Evolutionary conservation across 306 rosid genomes (phyloP), one percentile per base, ranked within the genome.

Genomic region (Acacia crassicarpa): DNA sequence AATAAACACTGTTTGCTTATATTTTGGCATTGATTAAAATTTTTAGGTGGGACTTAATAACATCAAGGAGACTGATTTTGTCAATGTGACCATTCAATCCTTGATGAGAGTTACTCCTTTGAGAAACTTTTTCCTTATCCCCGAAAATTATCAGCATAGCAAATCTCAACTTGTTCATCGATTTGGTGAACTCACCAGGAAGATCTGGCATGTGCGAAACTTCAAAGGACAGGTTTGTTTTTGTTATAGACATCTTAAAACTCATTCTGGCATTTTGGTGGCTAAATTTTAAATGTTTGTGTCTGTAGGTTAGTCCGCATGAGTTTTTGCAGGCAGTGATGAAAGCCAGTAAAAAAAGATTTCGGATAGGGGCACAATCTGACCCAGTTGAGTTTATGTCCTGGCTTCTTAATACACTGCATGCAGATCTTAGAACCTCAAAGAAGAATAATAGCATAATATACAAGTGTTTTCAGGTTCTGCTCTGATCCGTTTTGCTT

Each of bases 271-370:
- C 73, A 81, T 41, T 54, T 22, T 65, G 65, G 75, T 53, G 22
- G 40, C 78, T 72, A 61, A 63, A 67, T 76, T 80, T 30, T 82
- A 3, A 65, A 83, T 20, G 35, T 69, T 63, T 66, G 38, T 84
- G 51, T 83, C 74, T 84, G 72, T 86, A 95, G 98, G 98, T 95
- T 77, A 95, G 99, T 81, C 98, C 97, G 1, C 99, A 92, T 4
- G 99, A 95, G 80, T 95, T 95, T 86, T 91, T 95, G 45, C 99
- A 93, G 85, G 99, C 98, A 27, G 98, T 95, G 80, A 95, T 95
- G 99, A 93, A 93, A 90, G 92, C 99, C 72, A 95, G 99, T 84
- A 92, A 92, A 80, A 95, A 95, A 83, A 79, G 93, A 53, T 95
- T 95, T 83, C 84, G 96, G 74, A 95, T 95, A 67, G 99, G 99